phyloP scores from a whole-genome alignment of 495 filamentous ascomycete genomes.

The Mycothermus thermophilus region DNA sequence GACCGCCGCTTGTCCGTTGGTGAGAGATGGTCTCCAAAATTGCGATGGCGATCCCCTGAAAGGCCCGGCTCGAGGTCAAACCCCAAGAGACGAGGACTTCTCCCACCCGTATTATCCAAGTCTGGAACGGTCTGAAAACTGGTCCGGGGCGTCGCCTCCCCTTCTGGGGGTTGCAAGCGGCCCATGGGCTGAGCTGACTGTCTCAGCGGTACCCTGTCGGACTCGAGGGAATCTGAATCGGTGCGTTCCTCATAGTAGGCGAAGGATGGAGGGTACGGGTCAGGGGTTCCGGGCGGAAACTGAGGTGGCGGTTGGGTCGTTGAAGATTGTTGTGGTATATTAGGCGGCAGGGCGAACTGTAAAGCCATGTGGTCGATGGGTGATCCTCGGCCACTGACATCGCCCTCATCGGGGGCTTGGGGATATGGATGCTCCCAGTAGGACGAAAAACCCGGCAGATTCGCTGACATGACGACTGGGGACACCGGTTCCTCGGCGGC shows the following conservation, averaged over 20 bases:
- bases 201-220: slow-evolving; percentile 57
- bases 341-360: slow-evolving; percentile 36
- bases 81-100: slow-evolving; percentile 32
- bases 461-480: slow-evolving; percentile 26
- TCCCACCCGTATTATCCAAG: slow-evolving; percentile 28
- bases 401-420: slow-evolving; percentile 14
- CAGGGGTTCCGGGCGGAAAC: slow-evolving; percentile 19
- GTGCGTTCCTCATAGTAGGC: slow-evolving; percentile 39
- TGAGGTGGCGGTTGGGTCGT: slow-evolving; percentile 6
- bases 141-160: slow-evolving; percentile 45
- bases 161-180: slow-evolving; percentile 31
- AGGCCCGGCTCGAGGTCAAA: slow-evolving; percentile 40
- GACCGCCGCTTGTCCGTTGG: slow-evolving; percentile 41
- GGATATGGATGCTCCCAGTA: slow-evolving; percentile 33
- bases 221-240: slow-evolving; percentile 49
- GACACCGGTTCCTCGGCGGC: slow-evolving; percentile 13
- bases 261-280: slow-evolving; percentile 26
- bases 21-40: slow-evolving; percentile 33
- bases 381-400: slow-evolving; percentile 19
- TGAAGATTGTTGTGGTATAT: slow-evolving; percentile 19
- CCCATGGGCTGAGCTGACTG: slow-evolving; percentile 52
- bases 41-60: slow-evolving; percentile 26
- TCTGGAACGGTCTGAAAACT: slow-evolving; percentile 48
- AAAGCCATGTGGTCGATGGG: slow-evolving; percentile 33
- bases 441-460: slow-evolving; percentile 29